These are phyloP conservation scores for Xylaria sp. DNA, from an alignment of 2,329 filamentous ascomycete genomes.

Conservation along the genomic window DNA sequence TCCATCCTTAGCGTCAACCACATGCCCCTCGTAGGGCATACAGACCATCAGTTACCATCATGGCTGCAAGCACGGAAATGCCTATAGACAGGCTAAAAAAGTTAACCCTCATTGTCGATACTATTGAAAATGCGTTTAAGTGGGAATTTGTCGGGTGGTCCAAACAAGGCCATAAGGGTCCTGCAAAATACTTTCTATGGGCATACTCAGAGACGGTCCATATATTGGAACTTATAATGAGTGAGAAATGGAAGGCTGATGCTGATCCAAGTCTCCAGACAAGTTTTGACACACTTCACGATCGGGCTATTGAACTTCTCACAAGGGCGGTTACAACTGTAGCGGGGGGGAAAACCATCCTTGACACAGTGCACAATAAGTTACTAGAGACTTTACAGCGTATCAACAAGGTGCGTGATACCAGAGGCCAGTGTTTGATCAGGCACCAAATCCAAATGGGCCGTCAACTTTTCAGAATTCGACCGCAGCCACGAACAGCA, in stretches of 20 bases:
- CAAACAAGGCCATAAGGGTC: not conserved
- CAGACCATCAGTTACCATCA: too few species aligned
- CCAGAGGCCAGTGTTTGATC: not conserved
- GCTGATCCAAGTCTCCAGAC: not conserved
- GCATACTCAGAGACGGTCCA: not conserved
- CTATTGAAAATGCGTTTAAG: not conserved
- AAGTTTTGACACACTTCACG: not conserved
- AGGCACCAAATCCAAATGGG: not conserved
- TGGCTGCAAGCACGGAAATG: too few species aligned
- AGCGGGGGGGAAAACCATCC: not conserved
- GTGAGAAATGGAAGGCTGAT: not conserved
- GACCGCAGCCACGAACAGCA: not conserved
- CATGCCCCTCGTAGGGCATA: too few species aligned
- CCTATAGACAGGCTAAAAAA: too few species aligned
- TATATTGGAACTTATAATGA: not conserved
- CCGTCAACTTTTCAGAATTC: not conserved
- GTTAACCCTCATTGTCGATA: too few species aligned
- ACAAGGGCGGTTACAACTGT: not conserved
- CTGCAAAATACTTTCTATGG: not conserved
- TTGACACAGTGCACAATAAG: constrained; percentile 3
- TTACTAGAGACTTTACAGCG: not conserved
- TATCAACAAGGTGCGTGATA: not conserved
- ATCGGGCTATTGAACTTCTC: not conserved
- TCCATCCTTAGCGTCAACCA: not conserved
- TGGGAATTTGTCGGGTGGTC: not conserved